phyloP scores from a whole-genome alignment of 345 rosid species.

The Linum lewisii region DNA sequence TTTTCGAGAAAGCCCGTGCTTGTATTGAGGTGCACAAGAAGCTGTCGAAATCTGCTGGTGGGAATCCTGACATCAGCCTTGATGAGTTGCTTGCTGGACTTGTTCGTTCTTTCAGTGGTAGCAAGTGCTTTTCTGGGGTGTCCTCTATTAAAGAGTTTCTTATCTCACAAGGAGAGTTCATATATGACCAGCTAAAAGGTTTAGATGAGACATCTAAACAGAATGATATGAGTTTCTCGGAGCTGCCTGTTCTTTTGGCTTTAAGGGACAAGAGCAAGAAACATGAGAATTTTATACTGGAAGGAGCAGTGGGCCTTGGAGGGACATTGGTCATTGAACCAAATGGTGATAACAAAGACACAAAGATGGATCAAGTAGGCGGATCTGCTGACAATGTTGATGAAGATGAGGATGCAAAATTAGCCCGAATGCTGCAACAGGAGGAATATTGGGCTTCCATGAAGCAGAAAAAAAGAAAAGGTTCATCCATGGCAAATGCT shows the following conservation, averaged over 20 bases:
- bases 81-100: conserved; percentile 60
- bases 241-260: conserved; percentile 41
- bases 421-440: conserved; percentile 61
- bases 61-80: conserved; percentile 41
- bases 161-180: conserved; percentile 61
- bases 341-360: conserved; percentile 21
- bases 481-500: conserved; percentile 35
- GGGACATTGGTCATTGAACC: conserved; percentile 34
- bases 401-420: conserved; percentile 53
- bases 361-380: conserved; percentile 11
- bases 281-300: conserved; percentile 17
- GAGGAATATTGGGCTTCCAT: conserved; percentile 57
- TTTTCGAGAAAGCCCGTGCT: conserved; percentile 48
- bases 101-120: conserved; percentile 43
- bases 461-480: conserved; percentile 37
- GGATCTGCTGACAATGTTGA: conserved; percentile 22
- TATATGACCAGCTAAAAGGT: conserved; percentile 51
- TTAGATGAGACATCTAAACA: conserved; percentile 48
- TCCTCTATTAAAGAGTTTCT: conserved; percentile 41
- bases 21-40: conserved; percentile 55
- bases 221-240: conserved; percentile 29
- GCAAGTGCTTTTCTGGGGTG: conserved; percentile 36
- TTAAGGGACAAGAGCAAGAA: conserved; percentile 42
- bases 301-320: conserved; percentile 15
- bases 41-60: conserved; percentile 44